Evolutionary conservation across 345 rosid genomes (phyloP).

Genomic region (Bruguiera sexangula): DNA sequence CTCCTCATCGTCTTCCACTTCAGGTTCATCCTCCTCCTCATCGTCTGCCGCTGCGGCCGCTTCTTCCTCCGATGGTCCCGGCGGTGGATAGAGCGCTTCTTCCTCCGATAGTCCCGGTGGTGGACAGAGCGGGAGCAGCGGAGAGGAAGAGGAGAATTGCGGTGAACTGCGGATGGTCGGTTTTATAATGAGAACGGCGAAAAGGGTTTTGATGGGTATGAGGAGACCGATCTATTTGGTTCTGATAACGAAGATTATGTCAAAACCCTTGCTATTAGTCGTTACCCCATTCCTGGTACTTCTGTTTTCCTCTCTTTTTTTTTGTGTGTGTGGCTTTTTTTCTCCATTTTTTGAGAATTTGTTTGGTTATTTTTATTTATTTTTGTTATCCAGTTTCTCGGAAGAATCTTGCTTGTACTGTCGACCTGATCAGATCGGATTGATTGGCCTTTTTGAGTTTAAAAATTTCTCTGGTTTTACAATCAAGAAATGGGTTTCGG

Average conservation of each 20-base stretch:
- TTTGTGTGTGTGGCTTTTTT: background rate
- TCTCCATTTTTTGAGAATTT: background rate
- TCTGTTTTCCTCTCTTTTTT: background rate
- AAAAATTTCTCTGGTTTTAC: no score
- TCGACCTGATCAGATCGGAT: no score
- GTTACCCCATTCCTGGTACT: conserved; percentile 74
- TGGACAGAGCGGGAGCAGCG: conserved; percentile 32
- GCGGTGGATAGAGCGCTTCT: conserved; percentile 26
- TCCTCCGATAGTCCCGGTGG: conserved; percentile 30
- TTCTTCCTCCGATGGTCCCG: conserved; percentile 35
- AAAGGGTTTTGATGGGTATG: conserved; percentile 17
- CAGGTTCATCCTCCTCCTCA: conserved; percentile 46
- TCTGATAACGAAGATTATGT: conserved; percentile 86
- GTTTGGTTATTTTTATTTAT: background rate
- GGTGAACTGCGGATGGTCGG: conserved; percentile 41
- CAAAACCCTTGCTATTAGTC: conserved; percentile 55
- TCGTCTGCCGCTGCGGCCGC: conserved; percentile 11
- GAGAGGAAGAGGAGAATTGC: conserved; percentile 37
- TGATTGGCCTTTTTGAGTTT: no score
- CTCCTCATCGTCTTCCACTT: conserved; percentile 3
- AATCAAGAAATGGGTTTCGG: no score
- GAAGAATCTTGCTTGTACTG: background rate
- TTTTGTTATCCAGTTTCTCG: background rate
- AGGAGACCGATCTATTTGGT: conserved; percentile 67
- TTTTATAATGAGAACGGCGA: conserved; percentile 12